phyloP scores from a whole-genome alignment of 1,284 basidiomycete species.

The Trichosporon sp. region DNA sequence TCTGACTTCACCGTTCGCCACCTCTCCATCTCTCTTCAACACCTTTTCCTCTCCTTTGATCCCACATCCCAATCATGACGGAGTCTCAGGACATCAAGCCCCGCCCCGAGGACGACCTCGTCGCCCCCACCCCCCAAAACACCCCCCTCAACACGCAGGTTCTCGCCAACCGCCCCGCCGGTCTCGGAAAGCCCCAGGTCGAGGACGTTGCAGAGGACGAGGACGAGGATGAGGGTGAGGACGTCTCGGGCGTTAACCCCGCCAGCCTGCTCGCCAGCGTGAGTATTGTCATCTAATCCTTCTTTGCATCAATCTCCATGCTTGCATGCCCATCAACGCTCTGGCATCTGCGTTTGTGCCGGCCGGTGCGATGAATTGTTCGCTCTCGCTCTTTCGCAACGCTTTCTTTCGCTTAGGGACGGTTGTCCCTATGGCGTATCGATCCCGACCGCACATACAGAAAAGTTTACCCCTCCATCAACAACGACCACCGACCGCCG shows the following conservation, averaged over 20 bases:
- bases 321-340: no score
- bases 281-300: no score
- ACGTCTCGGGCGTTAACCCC: constrained; percentile 49
- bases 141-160: constrained; percentile 67
- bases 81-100: constrained; percentile 39
- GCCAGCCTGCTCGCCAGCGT: constrained; percentile 47
- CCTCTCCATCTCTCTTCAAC: not conserved
- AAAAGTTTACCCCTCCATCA: not conserved
- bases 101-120: constrained; percentile 31
- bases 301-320: no score
- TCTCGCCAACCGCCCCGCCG: constrained; percentile 56
- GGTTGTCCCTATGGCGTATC: not conserved
- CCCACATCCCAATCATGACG: constrained; percentile 29
- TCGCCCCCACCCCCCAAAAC: constrained; percentile 73
- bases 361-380: not conserved
- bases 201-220: constrained; percentile 59
- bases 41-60: not conserved
- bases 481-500: not conserved
- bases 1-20: not conserved
- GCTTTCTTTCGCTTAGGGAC: not conserved
- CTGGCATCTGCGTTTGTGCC: no score
- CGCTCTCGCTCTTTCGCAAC: not conserved
- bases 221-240: constrained; percentile 48
- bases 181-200: constrained; percentile 64
- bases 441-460: not conserved